Evolutionary conservation across 208 protist genomes (phyloP).

Genomic region (Leishmania arabica): DNA sequence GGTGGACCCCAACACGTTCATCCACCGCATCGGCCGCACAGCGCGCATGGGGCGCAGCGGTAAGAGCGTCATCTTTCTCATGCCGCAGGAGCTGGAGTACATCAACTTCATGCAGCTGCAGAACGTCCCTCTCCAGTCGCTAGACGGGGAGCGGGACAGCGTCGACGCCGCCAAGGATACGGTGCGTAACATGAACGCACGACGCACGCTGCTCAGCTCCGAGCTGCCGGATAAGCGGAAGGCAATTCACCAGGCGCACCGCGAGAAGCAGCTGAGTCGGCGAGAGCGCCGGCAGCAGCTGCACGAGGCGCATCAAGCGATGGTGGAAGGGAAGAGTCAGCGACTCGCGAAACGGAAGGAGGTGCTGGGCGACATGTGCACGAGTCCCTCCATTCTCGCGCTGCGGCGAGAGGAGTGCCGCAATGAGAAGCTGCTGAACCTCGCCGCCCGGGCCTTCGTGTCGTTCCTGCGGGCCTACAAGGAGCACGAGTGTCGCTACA

Average conservation of each 20-base stretch:
- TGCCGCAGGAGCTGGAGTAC: conserved; percentile 94
- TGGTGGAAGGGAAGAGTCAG: conserved; percentile 34
- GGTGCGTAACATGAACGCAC: conserved; percentile 60
- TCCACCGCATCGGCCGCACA: conserved; percentile 97
- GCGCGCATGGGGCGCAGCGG: conserved; percentile 95
- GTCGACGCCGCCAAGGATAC: conserved; percentile 56
- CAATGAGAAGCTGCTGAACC: conserved; percentile 76
- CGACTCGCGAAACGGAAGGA: conserved; percentile 50
- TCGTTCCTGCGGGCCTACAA: conserved; percentile 95
- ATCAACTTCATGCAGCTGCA: conserved; percentile 91
- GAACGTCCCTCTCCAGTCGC: conserved; percentile 82
- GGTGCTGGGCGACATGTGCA: conserved; percentile 81
- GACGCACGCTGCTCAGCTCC: conserved; percentile 78
- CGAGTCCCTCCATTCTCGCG: conserved; percentile 64
- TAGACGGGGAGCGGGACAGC: conserved; percentile 74
- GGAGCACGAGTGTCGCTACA: conserved; percentile 94
- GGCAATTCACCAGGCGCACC: conserved; percentile 68
- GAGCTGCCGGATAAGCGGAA: conserved; percentile 66
- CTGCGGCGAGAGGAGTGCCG: conserved; percentile 56
- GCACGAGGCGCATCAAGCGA: conserved; percentile 55
- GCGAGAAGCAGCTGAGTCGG: conserved; percentile 69
- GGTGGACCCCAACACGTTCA: conserved; percentile 93
- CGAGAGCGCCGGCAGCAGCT: conserved; percentile 72
- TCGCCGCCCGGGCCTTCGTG: conserved; percentile 87
- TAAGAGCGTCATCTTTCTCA: conserved; percentile 93